phyloP scores from a whole-genome alignment of 2,329 filamentous ascomycete genomes.

The Pseudocercospora macadamiae region DNA sequence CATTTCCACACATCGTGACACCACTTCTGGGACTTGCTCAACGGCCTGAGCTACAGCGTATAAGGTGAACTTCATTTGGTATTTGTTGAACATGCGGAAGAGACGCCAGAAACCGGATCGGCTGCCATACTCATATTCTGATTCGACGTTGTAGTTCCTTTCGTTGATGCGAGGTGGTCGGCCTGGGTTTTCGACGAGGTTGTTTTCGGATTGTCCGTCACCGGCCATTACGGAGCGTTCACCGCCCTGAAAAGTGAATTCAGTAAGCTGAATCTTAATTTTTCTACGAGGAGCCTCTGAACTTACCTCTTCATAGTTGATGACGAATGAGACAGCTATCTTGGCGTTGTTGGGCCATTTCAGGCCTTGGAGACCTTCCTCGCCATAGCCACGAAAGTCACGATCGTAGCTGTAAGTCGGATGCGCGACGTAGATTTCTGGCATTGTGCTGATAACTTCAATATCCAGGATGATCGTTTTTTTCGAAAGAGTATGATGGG shows the following conservation, averaged over 20 bases:
- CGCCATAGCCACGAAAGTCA: constrained; percentile 36
- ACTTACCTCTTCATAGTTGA: constrained; percentile 50
- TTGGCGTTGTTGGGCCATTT: constrained; percentile 50
- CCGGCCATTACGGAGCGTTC: constrained; percentile 46
- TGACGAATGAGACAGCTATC: constrained; percentile 52
- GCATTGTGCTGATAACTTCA: constrained; percentile 17
- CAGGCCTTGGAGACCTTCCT: constrained; percentile 25
- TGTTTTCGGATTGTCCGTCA: constrained; percentile 44
- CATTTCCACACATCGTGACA: constrained; percentile 50
- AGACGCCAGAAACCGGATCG: constrained; percentile 56
- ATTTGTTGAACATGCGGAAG: constrained; percentile 53
- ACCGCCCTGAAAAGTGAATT: constrained; percentile 34
- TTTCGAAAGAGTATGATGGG: no score
- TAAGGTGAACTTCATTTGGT: constrained; percentile 55
- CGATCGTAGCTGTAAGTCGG: constrained; percentile 27
- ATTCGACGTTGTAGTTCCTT: constrained; percentile 52
- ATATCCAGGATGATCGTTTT: no score
- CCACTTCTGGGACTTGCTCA: constrained; percentile 54
- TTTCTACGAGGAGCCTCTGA: neutral
- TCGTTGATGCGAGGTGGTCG: constrained; percentile 27
- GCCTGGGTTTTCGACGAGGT: constrained; percentile 42
- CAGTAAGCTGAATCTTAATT: neutral
- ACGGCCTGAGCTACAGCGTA: constrained; percentile 56
- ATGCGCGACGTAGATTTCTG: constrained; percentile 23
- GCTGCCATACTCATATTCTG: constrained; percentile 57